Conservation (phyloP, 768 basidiomycete species). For the Mycena polygramma region DNA sequence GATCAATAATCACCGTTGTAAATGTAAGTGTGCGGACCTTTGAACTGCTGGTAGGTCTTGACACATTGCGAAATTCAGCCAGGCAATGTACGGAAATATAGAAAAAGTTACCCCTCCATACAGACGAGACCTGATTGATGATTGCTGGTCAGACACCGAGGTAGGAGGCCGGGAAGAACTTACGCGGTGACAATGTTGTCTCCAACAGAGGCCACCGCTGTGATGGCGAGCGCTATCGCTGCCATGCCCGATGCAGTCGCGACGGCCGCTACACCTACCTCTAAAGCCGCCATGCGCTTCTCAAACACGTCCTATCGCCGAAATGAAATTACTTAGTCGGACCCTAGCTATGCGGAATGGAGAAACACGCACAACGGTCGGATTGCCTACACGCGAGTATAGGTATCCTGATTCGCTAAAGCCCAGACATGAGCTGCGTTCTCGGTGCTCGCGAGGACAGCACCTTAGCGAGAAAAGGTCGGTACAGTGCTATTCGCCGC, state of each 20-base stretch:
- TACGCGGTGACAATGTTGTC: conserved; percentile 85
- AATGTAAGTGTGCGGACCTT: conserved; percentile 51
- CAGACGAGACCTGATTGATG: conserved; percentile 61
- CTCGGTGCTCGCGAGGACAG: too few species aligned
- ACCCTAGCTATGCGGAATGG: too few species aligned
- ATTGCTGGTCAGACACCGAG: background rate
- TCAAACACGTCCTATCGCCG: conserved; percentile 80
- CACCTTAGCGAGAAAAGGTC: background rate
- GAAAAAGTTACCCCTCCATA: conserved; percentile 73
- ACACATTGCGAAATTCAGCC: background rate
- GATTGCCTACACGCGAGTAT: conserved; percentile 27
- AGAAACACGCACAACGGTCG: conserved; percentile 19
- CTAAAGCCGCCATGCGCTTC: conserved; percentile 80
- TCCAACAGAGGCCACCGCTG: conserved; percentile 68
- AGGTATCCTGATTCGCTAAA: conserved; percentile 15
- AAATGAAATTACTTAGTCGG: background rate
- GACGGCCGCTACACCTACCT: conserved; percentile 82
- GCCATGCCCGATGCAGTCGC: conserved; percentile 80
- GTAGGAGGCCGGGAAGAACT: conserved; percentile 40
- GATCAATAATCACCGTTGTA: background rate
- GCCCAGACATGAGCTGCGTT: background rate
- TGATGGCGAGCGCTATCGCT: conserved; percentile 79
- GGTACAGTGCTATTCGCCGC: background rate
- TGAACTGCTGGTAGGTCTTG: conserved; percentile 80
- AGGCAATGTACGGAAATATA: background rate